Evolutionary conservation across 2,329 filamentous ascomycete genomes (phyloP).

Genomic region (Chaetomium olivaceum): DNA sequence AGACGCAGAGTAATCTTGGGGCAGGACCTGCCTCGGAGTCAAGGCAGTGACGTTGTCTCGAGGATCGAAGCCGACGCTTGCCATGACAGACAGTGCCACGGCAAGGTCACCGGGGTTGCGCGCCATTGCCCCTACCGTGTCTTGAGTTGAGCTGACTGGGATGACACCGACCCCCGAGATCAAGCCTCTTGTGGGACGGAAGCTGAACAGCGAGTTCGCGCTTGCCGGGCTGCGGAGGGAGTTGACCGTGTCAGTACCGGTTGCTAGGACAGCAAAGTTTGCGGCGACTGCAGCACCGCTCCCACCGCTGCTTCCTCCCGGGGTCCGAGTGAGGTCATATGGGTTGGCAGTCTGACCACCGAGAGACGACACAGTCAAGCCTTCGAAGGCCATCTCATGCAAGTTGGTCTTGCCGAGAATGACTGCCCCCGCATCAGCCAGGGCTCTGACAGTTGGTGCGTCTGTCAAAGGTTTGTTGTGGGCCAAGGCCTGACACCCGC

Average conservation of each 20-base stretch:
- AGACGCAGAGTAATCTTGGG: constrained; percentile 49
- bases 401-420: constrained; percentile 63
- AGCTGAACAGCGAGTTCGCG: constrained; percentile 60
- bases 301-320: constrained; percentile 64
- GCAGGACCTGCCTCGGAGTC: constrained; percentile 43
- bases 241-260: constrained; percentile 64
- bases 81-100: constrained; percentile 54
- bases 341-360: constrained; percentile 67
- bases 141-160: constrained; percentile 58
- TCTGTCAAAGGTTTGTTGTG: constrained; percentile 48
- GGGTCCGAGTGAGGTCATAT: constrained; percentile 65
- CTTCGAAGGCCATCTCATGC: constrained; percentile 65
- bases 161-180: constrained; percentile 54
- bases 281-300: constrained; percentile 59
- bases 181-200: constrained; percentile 57
- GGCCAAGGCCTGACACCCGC: constrained; percentile 52
- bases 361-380: constrained; percentile 61
- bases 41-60: constrained; percentile 54
- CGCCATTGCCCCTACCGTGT: constrained; percentile 56
- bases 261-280: constrained; percentile 58
- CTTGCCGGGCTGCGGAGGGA: constrained; percentile 62
- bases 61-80: constrained; percentile 51
- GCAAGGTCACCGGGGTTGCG: constrained; percentile 53
- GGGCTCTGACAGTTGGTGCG: constrained; percentile 51
- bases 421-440: constrained; percentile 54